Base-by-base conservation (phyloP, 1,139 yeast genomes). In the Starmera stellimalicola region DNA sequence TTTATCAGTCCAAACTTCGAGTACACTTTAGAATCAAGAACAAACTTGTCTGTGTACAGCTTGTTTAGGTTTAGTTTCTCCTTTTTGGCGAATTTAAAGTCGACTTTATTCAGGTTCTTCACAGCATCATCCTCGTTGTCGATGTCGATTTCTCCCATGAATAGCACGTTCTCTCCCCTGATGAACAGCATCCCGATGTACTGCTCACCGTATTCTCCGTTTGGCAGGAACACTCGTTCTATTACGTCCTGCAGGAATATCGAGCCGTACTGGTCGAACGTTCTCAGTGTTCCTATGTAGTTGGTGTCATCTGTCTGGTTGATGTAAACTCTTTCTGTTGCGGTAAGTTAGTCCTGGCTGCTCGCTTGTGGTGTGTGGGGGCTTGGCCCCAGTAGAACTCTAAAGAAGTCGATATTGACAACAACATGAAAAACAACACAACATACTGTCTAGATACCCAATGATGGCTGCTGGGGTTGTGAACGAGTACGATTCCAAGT, bases 401-500 rank as follows among this genome's bases (percentile, higher is more conserved):
- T n/a, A n/a, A n/a, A n/a, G n/a, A n/a, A n/a, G n/a, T n/a, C n/a
- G n/a, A n/a, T n/a, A n/a, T n/a, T n/a, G n/a, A n/a, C n/a, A n/a
- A n/a, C n/a, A n/a, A n/a, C n/a, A n/a, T n/a, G n/a, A n/a, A n/a
- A n/a, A n/a, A n/a, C n/a, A n/a, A n/a, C n/a, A n/a, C 16, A 41
- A 64, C 65, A 53, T 61, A 57, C 94, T 74, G 57, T 91, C 97
- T 16, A 91, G 95, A 15, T 94, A 80, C 18, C 95, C 95, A 30
- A 91, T 87, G 36, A 91, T 75, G 19, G 95, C 94, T 2, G 97
- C 97, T 1, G 97, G 94, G 1, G 98, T 91, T 34, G 97, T 91
- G 62, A 88, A 91, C 22, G 94, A 87, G 51, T 79, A 84, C 43
- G 94, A 60, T 43, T 63, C 69, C 31, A 63, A 46, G 36, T 62